Evolutionary conservation across 108 stramenopile genomes (phyloP), one percentile per base, ranked within the genome.

Genomic region (Pseudonitzschia multiseries): DNA sequence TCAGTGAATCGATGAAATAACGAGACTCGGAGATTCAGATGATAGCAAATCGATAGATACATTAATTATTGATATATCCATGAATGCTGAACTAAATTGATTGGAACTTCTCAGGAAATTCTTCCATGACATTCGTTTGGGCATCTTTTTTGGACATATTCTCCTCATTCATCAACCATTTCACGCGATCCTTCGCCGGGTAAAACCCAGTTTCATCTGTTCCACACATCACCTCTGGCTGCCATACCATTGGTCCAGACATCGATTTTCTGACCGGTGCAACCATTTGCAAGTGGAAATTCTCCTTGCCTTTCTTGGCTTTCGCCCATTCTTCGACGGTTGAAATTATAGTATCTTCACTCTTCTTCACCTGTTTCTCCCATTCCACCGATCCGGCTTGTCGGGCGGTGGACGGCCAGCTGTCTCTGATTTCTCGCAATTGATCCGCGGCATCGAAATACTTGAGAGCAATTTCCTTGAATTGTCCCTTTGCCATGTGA

Each of bases 81-180:
- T 5, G 36, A 6, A 6, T 5, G 6, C 36, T 36, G 6, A 5
- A 36, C 36, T 36, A 36, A 36, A 36, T 2, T 2, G 36, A 36
- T 51, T 51, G 8, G 57, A 59, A 59, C 8, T 59, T 24, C 9
- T 62, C 61, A n/a, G 36, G 61, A 1, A 40, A 62, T 36, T 62
- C 61, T n/a, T n/a, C 29, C 61, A 62, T 62, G 32, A 62, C 32
- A 5, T 62, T 31, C 18, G 33, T 31, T n/a, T 62, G 26, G 4
- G 61, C 61, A 14, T 31, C 36, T 13, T 13, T 5, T 33, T 33
- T 18, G 29, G 28, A 12, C 36, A 62, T 33, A 17, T 8, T 8
- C 15, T 42, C 4, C 3, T 33, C 36, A 4, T 33, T 17, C 31
- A 62, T 18, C 61, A 62, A 21, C 61, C 61, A 62, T 40, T 12